Conservation (phyloP, 805 yeast genomes). For the Priceomyces haplophilus region DNA sequence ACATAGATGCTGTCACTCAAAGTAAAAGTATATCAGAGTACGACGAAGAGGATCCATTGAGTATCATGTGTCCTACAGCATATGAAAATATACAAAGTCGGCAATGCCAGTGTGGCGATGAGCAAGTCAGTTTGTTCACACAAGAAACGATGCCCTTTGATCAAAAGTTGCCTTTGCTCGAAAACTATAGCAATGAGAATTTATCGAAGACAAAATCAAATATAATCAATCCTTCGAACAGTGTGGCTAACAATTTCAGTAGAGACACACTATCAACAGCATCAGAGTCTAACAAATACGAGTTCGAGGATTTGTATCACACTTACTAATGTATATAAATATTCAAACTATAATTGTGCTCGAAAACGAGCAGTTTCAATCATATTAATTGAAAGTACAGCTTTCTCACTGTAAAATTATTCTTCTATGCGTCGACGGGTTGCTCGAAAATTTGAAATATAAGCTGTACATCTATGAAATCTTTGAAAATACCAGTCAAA, state of each 20-base stretch:
- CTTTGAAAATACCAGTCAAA: slow-evolving; percentile 16
- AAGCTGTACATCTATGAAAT: neutral
- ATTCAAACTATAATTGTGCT: neutral
- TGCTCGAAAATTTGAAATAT: neutral
- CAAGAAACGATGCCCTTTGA: slow-evolving; percentile 13
- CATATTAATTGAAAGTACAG: neutral
- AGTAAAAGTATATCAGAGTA: neutral
- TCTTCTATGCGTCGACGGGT: neutral
- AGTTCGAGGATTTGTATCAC: slow-evolving; percentile 20
- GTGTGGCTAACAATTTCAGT: slow-evolving; percentile 1
- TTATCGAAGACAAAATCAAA: slow-evolving; percentile 7
- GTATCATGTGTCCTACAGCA: neutral
- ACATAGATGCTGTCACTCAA: neutral
- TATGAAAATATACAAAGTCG: neutral
- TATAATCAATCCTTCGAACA: neutral
- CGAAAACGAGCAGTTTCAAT: neutral
- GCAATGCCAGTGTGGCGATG: slow-evolving; percentile 2
- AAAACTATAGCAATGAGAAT: slow-evolving; percentile 20
- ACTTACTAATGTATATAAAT: slow-evolving; percentile 14
- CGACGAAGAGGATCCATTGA: neutral
- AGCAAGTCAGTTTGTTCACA: slow-evolving; percentile 12
- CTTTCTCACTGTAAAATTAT: neutral
- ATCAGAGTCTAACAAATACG: slow-evolving; percentile 12
- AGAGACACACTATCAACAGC: slow-evolving; percentile 22
- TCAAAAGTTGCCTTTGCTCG: slow-evolving; percentile 26